A percentile compares a stretch with the other conserved stretches of the same genome.
Evolutionary conservation across 495 filamentous ascomycete species (phyloP).

Genomic region (Neurospora sublineolata): DNA sequence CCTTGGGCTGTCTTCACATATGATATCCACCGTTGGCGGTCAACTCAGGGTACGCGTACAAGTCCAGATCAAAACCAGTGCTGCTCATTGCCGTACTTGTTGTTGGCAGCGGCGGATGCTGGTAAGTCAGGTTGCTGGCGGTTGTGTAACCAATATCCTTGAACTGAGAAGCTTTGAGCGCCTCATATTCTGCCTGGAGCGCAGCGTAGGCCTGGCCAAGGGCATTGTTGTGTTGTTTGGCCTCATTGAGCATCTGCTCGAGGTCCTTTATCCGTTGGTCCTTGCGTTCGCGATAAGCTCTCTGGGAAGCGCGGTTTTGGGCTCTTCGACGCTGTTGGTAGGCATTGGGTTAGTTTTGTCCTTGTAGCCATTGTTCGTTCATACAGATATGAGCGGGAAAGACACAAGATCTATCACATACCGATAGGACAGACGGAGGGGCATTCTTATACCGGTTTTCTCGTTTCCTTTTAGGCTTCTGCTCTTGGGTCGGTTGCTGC

Average conservation of each 20-base stretch:
- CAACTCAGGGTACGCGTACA: conserved; percentile 22
- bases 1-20: not conserved
- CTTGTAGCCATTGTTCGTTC: not conserved
- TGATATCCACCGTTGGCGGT: not conserved
- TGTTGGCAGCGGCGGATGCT: conserved; percentile 4
- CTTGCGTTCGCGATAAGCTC: conserved; percentile 76
- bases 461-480: conserved; percentile 35
- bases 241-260: conserved; percentile 57
- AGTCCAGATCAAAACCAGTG: conserved; percentile 18
- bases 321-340: conserved; percentile 39
- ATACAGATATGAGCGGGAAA: not conserved
- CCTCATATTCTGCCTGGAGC: conserved; percentile 31
- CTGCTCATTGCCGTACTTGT: conserved; percentile 5
- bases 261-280: conserved; percentile 73
- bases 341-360: not conserved
- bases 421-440: conserved; percentile 35
- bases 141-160: conserved; percentile 13
- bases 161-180: conserved; percentile 23
- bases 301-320: conserved; percentile 53
- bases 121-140: conserved; percentile 8
- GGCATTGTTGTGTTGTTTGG: conserved; percentile 33
- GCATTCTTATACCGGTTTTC: conserved; percentile 42
- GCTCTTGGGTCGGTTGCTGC: conserved; percentile 16
- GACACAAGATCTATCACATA: conserved; percentile 16
- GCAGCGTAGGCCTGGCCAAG: conserved; percentile 30